Percentiles rank a stretch among this genome's conserved stretches.
Conservation (phyloP, 2,329 filamentous ascomycete genomes). For the Colletotrichum kahawae region DNA sequence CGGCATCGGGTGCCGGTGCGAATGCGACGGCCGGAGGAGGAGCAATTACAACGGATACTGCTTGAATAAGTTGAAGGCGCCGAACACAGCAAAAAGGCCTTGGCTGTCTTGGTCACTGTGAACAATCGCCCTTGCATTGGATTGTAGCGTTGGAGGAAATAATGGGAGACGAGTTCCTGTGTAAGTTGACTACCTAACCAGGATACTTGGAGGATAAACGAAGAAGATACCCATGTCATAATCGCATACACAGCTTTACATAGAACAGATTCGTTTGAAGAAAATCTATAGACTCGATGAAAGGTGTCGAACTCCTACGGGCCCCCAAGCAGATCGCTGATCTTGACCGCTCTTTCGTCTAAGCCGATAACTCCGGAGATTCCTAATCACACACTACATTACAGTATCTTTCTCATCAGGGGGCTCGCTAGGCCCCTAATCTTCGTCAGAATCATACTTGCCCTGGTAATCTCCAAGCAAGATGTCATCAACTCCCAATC, state of each 20-base stretch:
- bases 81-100: constrained; percentile 42
- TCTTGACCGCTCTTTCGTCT: neutral
- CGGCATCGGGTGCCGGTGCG: constrained; percentile 46
- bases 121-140: neutral
- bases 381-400: constrained; percentile 10
- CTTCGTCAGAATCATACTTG: constrained; percentile 48
- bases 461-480: constrained; percentile 74
- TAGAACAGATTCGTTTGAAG: neutral
- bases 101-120: constrained; percentile 25
- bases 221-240: neutral
- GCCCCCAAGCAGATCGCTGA: neutral
- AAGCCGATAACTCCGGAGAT: constrained; percentile 10
- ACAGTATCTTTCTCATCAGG: constrained; percentile 4
- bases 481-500: constrained; percentile 71
- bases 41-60: constrained; percentile 40
- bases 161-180: neutral
- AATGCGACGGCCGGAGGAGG: constrained; percentile 38
- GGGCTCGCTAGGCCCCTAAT: neutral
- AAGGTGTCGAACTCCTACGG: neutral
- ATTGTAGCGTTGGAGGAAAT: neutral
- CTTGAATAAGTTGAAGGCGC: constrained; percentile 44
- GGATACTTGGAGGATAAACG: neutral
- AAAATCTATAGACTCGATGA: neutral
- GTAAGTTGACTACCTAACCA: neutral
- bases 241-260: neutral